A percentile compares a stretch with the other conserved stretches of the same genome.
phyloP scores from a whole-genome alignment of 2,329 filamentous ascomycete genomes.

The Aureobasidium sp. region DNA sequence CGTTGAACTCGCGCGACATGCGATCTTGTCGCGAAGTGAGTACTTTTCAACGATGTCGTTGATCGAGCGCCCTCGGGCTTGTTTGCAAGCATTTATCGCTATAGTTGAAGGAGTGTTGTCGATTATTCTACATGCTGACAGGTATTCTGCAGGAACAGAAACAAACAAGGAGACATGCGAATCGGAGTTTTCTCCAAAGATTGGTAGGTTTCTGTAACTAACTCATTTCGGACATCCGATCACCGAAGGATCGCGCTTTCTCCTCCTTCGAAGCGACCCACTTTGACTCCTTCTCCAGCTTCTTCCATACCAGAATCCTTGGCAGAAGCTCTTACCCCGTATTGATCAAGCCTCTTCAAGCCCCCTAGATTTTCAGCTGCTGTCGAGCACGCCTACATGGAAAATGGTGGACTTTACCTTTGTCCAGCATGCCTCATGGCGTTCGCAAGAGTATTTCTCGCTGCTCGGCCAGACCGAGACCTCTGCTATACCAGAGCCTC shows the following conservation, averaged over 20 bases:
- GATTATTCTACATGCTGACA: not conserved
- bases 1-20: not conserved
- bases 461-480: not conserved
- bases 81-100: no score
- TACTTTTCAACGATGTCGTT: not conserved
- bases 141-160: constrained; percentile 3
- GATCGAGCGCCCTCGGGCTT: not conserved
- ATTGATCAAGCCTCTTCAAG: not conserved
- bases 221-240: not conserved
- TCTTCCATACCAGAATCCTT: not conserved
- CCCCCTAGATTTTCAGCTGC: not conserved
- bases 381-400: not conserved
- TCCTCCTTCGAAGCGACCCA: not conserved
- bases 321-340: not conserved
- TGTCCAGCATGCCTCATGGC: not conserved
- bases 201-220: not conserved
- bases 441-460: not conserved
- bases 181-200: not conserved
- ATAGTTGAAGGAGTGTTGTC: not conserved
- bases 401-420: not conserved
- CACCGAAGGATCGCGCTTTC: not conserved
- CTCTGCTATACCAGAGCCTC: not conserved
- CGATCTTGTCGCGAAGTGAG: not conserved
- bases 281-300: not conserved
- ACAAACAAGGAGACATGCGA: not conserved